These are phyloP conservation scores for Astragalus glycyphyllos DNA, from an alignment of 306 rosid genomes.

Conservation along the genomic window DNA sequence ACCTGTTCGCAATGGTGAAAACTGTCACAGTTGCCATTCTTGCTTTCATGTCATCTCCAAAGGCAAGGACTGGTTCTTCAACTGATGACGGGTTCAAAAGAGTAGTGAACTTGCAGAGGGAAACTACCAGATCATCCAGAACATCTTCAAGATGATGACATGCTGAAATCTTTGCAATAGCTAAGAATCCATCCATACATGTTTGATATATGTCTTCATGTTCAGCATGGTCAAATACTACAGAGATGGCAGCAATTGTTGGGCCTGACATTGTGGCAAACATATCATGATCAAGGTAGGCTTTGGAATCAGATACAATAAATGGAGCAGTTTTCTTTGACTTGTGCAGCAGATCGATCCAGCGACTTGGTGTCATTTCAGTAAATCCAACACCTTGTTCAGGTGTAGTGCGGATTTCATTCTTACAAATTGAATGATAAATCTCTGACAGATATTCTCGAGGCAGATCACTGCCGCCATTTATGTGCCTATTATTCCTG, in stretches of 20 bases:
- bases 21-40: constrained; percentile 95
- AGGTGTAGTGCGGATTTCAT: constrained; percentile 91
- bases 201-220: constrained; percentile 88
- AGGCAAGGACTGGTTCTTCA: constrained; percentile 82
- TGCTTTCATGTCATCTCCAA: constrained; percentile 87
- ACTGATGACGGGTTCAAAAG: constrained; percentile 72
- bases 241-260: constrained; percentile 96
- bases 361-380: constrained; percentile 90
- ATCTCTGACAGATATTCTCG: constrained; percentile 77
- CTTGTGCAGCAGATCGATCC: constrained; percentile 89
- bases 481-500: constrained; percentile 86
- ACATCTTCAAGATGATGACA: constrained; percentile 92
- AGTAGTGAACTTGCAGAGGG: constrained; percentile 88
- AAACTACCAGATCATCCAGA: constrained; percentile 91
- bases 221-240: constrained; percentile 95
- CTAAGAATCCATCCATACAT: constrained; percentile 90
- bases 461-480: constrained; percentile 93
- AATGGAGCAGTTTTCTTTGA: constrained; percentile 82
- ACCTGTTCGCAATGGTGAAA: constrained; percentile 88
- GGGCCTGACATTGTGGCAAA: constrained; percentile 91
- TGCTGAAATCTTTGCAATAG: constrained; percentile 91
- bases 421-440: constrained; percentile 86
- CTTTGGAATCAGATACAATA: constrained; percentile 81
- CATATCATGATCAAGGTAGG: constrained; percentile 94
- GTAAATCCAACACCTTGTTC: constrained; percentile 92